Base-by-base conservation (phyloP, 2,329 filamentous ascomycete genomes). In the Talaromyces sp. region DNA sequence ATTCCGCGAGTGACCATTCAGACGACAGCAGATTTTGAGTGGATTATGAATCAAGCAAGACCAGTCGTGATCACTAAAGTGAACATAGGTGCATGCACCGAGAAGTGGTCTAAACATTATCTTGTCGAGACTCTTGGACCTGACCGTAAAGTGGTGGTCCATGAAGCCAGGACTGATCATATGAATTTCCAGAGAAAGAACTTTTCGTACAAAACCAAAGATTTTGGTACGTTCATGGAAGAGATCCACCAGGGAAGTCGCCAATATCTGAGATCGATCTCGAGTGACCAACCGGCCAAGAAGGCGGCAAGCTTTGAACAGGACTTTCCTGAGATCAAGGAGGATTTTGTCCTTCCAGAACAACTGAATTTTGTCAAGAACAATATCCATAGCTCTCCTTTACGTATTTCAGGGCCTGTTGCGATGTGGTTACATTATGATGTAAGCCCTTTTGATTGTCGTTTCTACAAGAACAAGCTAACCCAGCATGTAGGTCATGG, bases 391-490 rank as follows among this genome's bases (percentile, higher is more conserved):
- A 93, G 89, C 72, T 93, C 90, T 2, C 88, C 92, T 0, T 77
- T 96, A 25, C 84, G 92, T 21, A 87, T 96, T 64, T 93, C 90
- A 3, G 91, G 91, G 0, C 85, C 85, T 1, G 89, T 93, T 11
- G 89, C 87, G 44, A 90, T 96, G 85, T 96, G 93, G 92, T 81
- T 96, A 35, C 91, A 96, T 75, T 96, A 95, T 78, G 91, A 96
- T 76, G 87, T 89, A 65, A 70, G 73, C 67, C 16, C 14, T 57
- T 18, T 2, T 11, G 4, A 18, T n/a, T 33, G 25, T 25, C 42
- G 3, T 14, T n/a, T 25, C 16, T 28, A 8, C 14, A 28, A 35
- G 23, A 12, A 39, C 5, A 23, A 7, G 6, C 25, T 63, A 42
- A 25, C 35, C 23, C 16, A 33, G 11, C 52, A 66, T 39, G 56